These are phyloP conservation scores for Diaporthe aspalathi DNA, from an alignment of 2,329 filamentous ascomycete genomes.

Conservation along the genomic window DNA sequence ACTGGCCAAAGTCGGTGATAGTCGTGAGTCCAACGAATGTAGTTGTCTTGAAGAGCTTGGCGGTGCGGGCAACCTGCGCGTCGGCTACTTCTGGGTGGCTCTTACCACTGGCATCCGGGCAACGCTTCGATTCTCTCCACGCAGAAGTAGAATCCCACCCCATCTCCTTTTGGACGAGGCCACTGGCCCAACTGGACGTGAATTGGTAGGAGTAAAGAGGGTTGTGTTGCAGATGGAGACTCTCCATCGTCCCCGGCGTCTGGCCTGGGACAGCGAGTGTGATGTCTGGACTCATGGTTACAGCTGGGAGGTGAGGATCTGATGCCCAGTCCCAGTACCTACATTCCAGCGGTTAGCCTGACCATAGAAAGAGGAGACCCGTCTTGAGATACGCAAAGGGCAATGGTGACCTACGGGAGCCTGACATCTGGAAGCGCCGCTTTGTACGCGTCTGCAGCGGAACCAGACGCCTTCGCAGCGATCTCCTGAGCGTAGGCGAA, in stretches of 20 bases:
- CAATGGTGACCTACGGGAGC: not conserved
- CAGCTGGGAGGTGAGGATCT: slow-evolving; percentile 14
- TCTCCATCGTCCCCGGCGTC: not conserved
- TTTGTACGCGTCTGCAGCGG: slow-evolving; percentile 13
- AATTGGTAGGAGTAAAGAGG: slow-evolving; percentile 1
- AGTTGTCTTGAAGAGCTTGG: slow-evolving; percentile 1
- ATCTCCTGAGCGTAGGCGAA: slow-evolving; percentile 29
- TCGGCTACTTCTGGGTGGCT: slow-evolving; percentile 21
- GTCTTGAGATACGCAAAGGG: not conserved
- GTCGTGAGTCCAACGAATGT: slow-evolving; percentile 10
- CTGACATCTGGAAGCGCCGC: slow-evolving; percentile 12
- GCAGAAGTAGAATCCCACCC: not conserved
- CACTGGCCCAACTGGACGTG: not conserved
- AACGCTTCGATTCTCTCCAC: slow-evolving; percentile 26
- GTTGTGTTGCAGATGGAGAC: not conserved
- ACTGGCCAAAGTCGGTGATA: slow-evolving; percentile 27
- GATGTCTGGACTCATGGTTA: slow-evolving; percentile 4
- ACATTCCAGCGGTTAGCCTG: not conserved
- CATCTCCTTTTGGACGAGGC: not conserved
- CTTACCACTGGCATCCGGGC: slow-evolving; percentile 13
- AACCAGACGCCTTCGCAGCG: slow-evolving; percentile 9
- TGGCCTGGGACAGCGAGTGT: slow-evolving; percentile 10
- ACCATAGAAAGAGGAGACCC: not conserved
- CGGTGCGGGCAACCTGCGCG: not conserved
- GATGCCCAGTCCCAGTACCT: slow-evolving; percentile 24